phyloP scores from a whole-genome alignment of 345 rosid species.

The Bruguiera gymnorhiza region DNA sequence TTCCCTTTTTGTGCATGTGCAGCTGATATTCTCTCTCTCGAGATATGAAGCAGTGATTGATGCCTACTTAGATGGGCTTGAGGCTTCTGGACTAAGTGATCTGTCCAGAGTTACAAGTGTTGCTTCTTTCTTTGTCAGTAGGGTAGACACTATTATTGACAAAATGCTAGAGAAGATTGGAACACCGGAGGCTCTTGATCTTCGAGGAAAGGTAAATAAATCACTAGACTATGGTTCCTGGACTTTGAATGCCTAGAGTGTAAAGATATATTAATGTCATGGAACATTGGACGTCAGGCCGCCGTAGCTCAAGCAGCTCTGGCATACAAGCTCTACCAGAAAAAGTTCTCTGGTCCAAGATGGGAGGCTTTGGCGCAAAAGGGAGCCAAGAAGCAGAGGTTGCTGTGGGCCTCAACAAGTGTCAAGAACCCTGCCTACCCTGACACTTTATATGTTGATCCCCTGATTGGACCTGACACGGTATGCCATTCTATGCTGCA shows the following conservation, averaged over 20 bases:
- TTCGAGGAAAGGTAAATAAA: slow-evolving; percentile 81
- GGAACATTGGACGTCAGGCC: slow-evolving; percentile 50
- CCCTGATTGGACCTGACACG: slow-evolving; percentile 96
- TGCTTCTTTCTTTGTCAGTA: slow-evolving; percentile 97
- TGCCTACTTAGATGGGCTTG: slow-evolving; percentile 98
- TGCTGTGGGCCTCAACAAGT: slow-evolving; percentile 96
- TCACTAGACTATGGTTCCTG: not conserved
- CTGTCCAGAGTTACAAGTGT: slow-evolving; percentile 96
- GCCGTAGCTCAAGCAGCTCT: slow-evolving; percentile 97
- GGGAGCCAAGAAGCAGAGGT: slow-evolving; percentile 96
- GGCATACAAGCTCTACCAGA: slow-evolving; percentile 92
- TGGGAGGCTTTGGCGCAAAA: slow-evolving; percentile 94
- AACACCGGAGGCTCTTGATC: slow-evolving; percentile 90
- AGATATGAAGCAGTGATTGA: slow-evolving; percentile 95
- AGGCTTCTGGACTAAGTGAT: slow-evolving; percentile 85
- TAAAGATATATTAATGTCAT: slow-evolving; percentile 14
- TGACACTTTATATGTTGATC: slow-evolving; percentile 80
- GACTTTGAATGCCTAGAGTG: not conserved
- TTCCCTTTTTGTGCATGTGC: slow-evolving; percentile 24
- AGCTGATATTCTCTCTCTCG: slow-evolving; percentile 91
- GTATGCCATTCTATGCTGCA: slow-evolving; percentile 36
- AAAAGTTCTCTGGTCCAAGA: slow-evolving; percentile 96
- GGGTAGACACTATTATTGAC: slow-evolving; percentile 94
- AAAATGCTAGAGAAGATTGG: slow-evolving; percentile 91
- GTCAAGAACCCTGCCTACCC: slow-evolving; percentile 97